These are phyloP conservation scores for Talaromyces adpressus DNA, from an alignment of 495 filamentous ascomycete species.

Conservation along the genomic window DNA sequence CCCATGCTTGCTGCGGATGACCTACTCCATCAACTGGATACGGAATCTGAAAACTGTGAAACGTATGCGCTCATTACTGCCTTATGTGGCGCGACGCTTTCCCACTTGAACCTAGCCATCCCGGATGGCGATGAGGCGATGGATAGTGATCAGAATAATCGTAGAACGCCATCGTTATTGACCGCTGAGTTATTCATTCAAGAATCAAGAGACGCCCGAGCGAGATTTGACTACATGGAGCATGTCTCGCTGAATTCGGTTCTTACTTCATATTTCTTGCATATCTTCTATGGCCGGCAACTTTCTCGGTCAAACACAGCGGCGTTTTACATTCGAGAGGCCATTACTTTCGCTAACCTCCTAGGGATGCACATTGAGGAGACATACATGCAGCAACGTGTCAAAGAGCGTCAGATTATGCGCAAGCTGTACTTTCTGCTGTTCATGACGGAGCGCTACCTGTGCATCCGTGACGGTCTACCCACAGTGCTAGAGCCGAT, in stretches of 20 bases:
- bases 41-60: conserved; percentile 23
- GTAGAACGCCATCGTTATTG: not conserved
- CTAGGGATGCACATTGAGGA: not conserved
- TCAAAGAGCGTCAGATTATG: not conserved
- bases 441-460: conserved; percentile 1
- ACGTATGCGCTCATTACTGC: conserved; percentile 32
- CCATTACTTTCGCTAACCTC: conserved; percentile 34
- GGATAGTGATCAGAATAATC: no score
- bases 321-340: conserved; percentile 33
- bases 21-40: not conserved
- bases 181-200: not conserved
- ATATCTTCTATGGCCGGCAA: conserved; percentile 38
- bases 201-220: not conserved
- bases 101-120: conserved; percentile 26
- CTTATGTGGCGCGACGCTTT: conserved; percentile 36
- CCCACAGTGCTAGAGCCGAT: conserved; percentile 2
- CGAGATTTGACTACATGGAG: conserved; percentile 4
- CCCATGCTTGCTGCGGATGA: not conserved
- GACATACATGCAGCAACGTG: not conserved
- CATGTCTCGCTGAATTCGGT: conserved; percentile 17
- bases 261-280: conserved; percentile 37
- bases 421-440: conserved; percentile 2
- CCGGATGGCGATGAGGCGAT: not conserved
- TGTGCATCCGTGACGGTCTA: conserved; percentile 1
- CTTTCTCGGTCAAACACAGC: conserved; percentile 32